These are phyloP conservation scores for Fagus sylvatica DNA, from an alignment of 306 rosid genomes.

Conservation along the genomic window DNA sequence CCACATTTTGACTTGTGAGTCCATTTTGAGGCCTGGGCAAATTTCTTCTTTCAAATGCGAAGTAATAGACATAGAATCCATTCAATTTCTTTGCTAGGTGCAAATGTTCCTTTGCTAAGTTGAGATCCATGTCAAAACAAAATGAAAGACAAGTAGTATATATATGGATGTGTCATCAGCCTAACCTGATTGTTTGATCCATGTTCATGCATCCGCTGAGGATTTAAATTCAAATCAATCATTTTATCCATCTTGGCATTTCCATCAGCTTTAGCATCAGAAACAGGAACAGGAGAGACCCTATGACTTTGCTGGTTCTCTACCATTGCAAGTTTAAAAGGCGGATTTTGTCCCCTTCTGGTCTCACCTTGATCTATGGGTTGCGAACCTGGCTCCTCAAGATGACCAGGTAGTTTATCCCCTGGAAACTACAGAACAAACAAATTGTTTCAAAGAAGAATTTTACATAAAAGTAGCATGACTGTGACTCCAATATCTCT, in stretches of 20 bases:
- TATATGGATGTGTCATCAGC: not conserved
- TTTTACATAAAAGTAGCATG: not conserved
- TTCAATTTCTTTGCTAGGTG: not conserved
- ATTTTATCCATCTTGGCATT: constrained; percentile 71
- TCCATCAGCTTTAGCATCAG: constrained; percentile 60
- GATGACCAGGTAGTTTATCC: constrained; percentile 55
- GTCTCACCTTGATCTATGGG: constrained; percentile 51
- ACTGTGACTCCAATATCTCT: constrained; percentile 8
- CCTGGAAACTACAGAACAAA: constrained; percentile 80
- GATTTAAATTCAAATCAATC: constrained; percentile 94
- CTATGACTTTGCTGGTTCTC: constrained; percentile 70
- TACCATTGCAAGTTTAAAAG: constrained; percentile 47
- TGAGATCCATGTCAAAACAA: not conserved
- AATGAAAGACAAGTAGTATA: not conserved
- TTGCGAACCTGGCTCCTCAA: constrained; percentile 43
- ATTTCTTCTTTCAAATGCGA: not conserved
- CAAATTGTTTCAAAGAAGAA: constrained; percentile 16
- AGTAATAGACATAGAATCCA: not conserved
- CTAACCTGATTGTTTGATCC: constrained; percentile 86
- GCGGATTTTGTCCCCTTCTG: constrained; percentile 53
- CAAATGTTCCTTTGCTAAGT: not conserved
- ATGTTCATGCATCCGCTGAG: constrained; percentile 81
- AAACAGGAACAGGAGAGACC: constrained; percentile 38
- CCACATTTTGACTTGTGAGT: not conserved
- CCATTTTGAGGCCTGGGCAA: not conserved